These are phyloP conservation scores for Tetrahymena thermophila DNA, from an alignment of 73 alveolate species.

Conservation along the genomic window DNA sequence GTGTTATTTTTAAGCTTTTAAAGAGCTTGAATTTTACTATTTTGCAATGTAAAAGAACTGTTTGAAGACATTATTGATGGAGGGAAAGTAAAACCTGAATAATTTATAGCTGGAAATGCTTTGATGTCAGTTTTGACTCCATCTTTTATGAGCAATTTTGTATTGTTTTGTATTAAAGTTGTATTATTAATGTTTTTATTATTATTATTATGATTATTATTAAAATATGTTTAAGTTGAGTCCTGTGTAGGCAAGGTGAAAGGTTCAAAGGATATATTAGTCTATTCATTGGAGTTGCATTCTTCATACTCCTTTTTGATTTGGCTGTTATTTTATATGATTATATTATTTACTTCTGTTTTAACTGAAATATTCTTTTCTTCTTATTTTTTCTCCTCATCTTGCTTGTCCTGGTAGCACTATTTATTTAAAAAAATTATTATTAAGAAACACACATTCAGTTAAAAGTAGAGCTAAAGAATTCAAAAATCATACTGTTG, in stretches of 20 bases:
- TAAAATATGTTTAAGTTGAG: background rate
- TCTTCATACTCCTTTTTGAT: background rate
- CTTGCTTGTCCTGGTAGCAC: background rate
- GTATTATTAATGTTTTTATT: background rate
- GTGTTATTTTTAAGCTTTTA: background rate
- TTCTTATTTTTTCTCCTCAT: background rate
- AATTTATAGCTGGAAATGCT: background rate
- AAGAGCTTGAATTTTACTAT: background rate
- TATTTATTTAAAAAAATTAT: background rate
- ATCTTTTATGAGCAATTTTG: background rate
- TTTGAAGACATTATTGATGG: background rate
- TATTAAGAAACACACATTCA: background rate
- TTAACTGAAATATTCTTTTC: background rate
- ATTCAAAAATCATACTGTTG: background rate
- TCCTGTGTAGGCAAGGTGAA: background rate
- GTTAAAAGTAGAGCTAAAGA: background rate
- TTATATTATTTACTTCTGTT: background rate
- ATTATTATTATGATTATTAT: background rate
- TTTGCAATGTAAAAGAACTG: background rate
- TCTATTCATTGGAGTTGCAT: background rate
- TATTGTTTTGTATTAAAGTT: no score
- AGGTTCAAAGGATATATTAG: background rate
- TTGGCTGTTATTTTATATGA: background rate
- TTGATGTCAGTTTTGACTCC: background rate
- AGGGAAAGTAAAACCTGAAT: background rate